Percentiles rank a stretch among this genome's conserved stretches.
These are phyloP conservation scores for Termitomyces sp. DNA, from an alignment of 768 basidiomycete species.

Conservation along the genomic window DNA sequence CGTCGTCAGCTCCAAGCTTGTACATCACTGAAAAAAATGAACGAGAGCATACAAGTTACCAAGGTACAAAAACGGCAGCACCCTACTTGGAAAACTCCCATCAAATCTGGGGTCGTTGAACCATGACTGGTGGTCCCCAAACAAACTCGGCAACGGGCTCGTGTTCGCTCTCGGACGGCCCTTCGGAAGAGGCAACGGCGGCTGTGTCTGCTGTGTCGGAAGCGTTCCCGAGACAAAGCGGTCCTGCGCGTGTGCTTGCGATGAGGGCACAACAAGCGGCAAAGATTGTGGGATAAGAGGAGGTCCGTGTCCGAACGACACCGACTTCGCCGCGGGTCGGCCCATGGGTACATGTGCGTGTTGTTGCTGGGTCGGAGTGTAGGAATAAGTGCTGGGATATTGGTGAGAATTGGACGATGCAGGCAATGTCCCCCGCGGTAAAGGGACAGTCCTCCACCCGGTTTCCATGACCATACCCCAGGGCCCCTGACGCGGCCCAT, in stretches of 20 bases:
- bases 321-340: constrained; percentile 47
- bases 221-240: constrained; percentile 2
- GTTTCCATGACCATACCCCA: constrained; percentile 6
- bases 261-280: constrained; percentile 27
- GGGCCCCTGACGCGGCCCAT: constrained; percentile 2
- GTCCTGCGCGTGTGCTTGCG: neutral
- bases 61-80: constrained; percentile 90
- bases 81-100: constrained; percentile 92
- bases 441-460: constrained; percentile 4
- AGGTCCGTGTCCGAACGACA: constrained; percentile 41
- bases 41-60: constrained; percentile 77
- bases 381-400: constrained; percentile 5
- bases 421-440: neutral
- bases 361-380: neutral
- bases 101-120: constrained; percentile 93
- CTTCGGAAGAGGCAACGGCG: constrained; percentile 16
- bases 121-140: constrained; percentile 85
- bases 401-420: constrained; percentile 3
- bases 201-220: neutral
- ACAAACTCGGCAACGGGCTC: constrained; percentile 56
- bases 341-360: constrained; percentile 18
- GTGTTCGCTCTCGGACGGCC: constrained; percentile 70
- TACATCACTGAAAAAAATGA: constrained; percentile 5
- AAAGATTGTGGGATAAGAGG: constrained; percentile 9
- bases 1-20: neutral